Conservation (phyloP, 106 monocot species). For the Dendrobium catenatum region DNA sequence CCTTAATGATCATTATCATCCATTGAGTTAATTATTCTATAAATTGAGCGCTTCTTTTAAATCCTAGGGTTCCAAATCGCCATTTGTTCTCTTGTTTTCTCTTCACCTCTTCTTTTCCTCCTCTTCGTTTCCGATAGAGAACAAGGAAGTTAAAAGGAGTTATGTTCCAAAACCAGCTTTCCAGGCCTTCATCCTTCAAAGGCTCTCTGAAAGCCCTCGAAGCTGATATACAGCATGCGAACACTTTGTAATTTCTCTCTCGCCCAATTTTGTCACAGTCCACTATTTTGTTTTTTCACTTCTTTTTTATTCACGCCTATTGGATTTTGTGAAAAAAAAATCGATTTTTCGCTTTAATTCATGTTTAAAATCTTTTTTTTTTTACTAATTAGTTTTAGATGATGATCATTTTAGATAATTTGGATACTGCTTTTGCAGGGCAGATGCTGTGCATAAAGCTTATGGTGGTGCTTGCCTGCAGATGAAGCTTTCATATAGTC, state of each 20-base stretch:
- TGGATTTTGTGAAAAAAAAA: neutral
- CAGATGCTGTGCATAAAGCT: slow-evolving; percentile 54
- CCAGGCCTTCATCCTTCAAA: slow-evolving; percentile 43
- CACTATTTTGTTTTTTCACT: too few species aligned
- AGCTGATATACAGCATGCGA: slow-evolving; percentile 74
- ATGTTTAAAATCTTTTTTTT: neutral
- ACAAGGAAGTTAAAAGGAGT: neutral
- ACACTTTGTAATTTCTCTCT: slow-evolving; percentile 48
- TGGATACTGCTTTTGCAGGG: slow-evolving; percentile 40
- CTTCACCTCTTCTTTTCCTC: too few species aligned
- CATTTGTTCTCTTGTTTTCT: neutral
- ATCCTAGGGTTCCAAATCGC: neutral
- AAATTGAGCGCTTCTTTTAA: neutral
- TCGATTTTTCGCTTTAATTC: neutral
- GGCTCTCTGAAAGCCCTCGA: slow-evolving; percentile 62
- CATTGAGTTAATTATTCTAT: neutral
- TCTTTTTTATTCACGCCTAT: neutral
- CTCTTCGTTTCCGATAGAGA: neutral
- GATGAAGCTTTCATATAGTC: slow-evolving; percentile 79
- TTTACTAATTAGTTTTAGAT: neutral
- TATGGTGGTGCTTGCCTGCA: slow-evolving; percentile 80
- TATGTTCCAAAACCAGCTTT: slow-evolving; percentile 53
- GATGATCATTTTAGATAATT: neutral
- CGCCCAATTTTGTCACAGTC: neutral
- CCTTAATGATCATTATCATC: neutral